phyloP scores from a whole-genome alignment of 495 filamentous ascomycete species.

The Penicillium herquei region DNA sequence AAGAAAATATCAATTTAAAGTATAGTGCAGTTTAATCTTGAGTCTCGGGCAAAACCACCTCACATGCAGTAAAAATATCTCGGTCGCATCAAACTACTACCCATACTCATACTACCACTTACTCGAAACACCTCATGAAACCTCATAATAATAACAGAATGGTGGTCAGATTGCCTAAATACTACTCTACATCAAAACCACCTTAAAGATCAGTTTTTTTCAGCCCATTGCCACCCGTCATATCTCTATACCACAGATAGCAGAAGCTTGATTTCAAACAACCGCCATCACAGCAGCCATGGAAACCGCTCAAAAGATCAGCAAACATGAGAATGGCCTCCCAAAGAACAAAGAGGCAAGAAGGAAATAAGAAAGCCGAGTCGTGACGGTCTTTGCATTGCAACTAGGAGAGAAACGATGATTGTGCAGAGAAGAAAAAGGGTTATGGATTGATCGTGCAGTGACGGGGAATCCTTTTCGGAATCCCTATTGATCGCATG shows the following conservation, averaged over 20 bases:
- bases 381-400: conserved; percentile 47
- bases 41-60: too few species aligned
- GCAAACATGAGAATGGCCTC: conserved; percentile 4
- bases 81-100: not conserved
- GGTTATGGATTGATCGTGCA: conserved; percentile 31
- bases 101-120: not conserved
- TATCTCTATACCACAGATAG: conserved; percentile 4
- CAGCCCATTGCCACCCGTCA: not conserved
- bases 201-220: conserved; percentile 5
- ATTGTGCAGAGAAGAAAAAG: conserved; percentile 25
- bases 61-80: not conserved
- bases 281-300: not conserved
- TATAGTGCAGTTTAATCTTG: too few species aligned
- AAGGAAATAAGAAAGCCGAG: conserved; percentile 21
- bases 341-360: conserved; percentile 5
- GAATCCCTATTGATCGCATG: conserved; percentile 25
- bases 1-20: too few species aligned
- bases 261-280: not conserved
- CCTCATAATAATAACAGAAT: conserved; percentile 1
- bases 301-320: conserved; percentile 6
- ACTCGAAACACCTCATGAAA: too few species aligned
- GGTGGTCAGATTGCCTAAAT: conserved; percentile 6
- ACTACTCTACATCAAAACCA: conserved; percentile 7
- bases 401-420: conserved; percentile 35
- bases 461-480: conserved; percentile 11